Evolutionary conservation across 257 asterid genomes (phyloP).

Genomic region (Dorcoceras hygrometricum): DNA sequence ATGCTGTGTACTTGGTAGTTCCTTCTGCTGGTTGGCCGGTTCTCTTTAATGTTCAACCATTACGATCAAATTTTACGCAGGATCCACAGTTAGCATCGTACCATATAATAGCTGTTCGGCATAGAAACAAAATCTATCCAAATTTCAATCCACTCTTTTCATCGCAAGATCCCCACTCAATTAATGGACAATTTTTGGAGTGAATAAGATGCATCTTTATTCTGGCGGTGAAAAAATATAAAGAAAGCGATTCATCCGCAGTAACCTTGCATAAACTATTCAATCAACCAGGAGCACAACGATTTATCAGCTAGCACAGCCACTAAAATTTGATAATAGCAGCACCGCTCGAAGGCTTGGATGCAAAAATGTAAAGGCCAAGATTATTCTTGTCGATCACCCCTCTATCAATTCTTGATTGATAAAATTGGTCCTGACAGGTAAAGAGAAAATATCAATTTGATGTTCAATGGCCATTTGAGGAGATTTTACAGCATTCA

Average conservation of each 20-base stretch:
- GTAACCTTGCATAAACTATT: neutral
- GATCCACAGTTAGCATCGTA: neutral
- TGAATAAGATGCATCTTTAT: neutral
- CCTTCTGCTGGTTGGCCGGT: too few species aligned
- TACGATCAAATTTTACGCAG: neutral
- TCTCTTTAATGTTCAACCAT: too few species aligned
- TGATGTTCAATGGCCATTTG: neutral
- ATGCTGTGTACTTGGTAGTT: too few species aligned
- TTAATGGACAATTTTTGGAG: neutral
- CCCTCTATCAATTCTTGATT: slow-evolving; percentile 79
- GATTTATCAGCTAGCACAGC: neutral
- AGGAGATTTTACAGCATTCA: neutral
- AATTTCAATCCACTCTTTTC: neutral
- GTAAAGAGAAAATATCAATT: neutral
- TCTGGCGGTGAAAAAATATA: neutral
- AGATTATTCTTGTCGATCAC: slow-evolving; percentile 63
- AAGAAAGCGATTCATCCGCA: neutral
- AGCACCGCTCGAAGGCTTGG: slow-evolving; percentile 97
- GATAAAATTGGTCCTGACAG: slow-evolving; percentile 73
- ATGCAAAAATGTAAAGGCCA: slow-evolving; percentile 74
- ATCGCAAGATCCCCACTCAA: neutral
- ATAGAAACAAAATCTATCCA: neutral
- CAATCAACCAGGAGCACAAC: neutral
- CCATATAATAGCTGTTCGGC: neutral
- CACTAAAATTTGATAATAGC: slow-evolving; percentile 65